Percentiles rank a stretch among this genome's conserved stretches.
phyloP scores from a whole-genome alignment of 306 rosid species.

The Echinosophora koreensis region DNA sequence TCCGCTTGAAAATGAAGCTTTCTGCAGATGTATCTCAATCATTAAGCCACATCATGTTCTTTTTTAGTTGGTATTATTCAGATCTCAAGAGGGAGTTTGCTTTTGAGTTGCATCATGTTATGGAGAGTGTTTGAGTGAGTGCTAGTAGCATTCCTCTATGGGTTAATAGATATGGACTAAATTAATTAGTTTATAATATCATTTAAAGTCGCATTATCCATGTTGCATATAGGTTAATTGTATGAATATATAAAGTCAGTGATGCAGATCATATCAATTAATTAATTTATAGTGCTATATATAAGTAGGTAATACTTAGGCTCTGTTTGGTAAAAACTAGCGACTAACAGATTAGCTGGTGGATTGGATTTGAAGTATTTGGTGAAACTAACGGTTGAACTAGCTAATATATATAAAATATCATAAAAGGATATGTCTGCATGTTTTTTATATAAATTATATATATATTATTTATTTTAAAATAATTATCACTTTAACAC shows the following conservation, averaged over 20 bases:
- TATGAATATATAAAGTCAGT: slow-evolving; percentile 13
- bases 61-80: slow-evolving; percentile 44
- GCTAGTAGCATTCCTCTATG: no score
- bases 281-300: neutral
- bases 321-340: no score
- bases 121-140: no score
- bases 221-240: slow-evolving; percentile 7
- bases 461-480: no score
- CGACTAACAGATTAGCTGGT: no score
- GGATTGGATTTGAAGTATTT: no score
- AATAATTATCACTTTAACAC: no score
- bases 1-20: slow-evolving; percentile 50
- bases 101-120: slow-evolving; percentile 38
- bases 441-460: no score
- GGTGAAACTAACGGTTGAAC: no score
- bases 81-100: slow-evolving; percentile 43
- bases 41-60: slow-evolving; percentile 59
- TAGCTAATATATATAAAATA: no score
- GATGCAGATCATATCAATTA: neutral
- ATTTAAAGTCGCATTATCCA: slow-evolving; percentile 25
- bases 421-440: no score
- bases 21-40: slow-evolving; percentile 58
- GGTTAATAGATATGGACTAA: neutral
- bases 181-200: slow-evolving; percentile 16
- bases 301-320: slow-evolving; percentile 32